phyloP scores from a whole-genome alignment of 495 filamentous ascomycete genomes.

The Aspergillus mulundensis region DNA sequence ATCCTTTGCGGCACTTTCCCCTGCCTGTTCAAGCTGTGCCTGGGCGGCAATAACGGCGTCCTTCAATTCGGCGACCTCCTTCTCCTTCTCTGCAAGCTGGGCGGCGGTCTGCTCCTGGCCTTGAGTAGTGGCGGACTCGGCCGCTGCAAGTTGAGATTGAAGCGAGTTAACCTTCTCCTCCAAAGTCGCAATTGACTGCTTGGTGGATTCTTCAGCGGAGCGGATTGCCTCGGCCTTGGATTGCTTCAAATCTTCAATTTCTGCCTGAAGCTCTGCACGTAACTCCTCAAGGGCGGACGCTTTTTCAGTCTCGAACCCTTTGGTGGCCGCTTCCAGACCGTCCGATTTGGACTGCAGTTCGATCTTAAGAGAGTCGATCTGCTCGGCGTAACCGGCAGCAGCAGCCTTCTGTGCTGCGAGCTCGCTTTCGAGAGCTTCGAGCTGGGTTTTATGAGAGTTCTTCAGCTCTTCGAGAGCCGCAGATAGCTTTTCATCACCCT shows the following conservation, averaged over 20 bases:
- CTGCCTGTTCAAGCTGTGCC: conserved; percentile 33
- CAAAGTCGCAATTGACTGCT: conserved; percentile 26
- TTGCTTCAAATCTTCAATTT: conserved; percentile 36
- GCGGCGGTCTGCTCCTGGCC: conserved; percentile 24
- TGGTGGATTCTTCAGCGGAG: conserved; percentile 40
- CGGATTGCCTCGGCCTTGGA: conserved; percentile 40
- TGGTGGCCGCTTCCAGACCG: conserved; percentile 25
- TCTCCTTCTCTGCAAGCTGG: conserved; percentile 35
- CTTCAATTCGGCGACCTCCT: conserved; percentile 36
- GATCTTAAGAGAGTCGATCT: conserved; percentile 36
- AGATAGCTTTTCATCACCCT: conserved; percentile 34
- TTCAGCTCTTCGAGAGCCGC: conserved; percentile 39
- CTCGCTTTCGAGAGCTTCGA: conserved; percentile 37
- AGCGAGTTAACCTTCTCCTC: conserved; percentile 37
- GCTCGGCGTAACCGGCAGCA: conserved; percentile 32
- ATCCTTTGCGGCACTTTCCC: conserved; percentile 27
- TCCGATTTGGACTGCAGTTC: conserved; percentile 37
- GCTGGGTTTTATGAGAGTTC: conserved; percentile 33
- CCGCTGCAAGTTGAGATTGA: conserved; percentile 35
- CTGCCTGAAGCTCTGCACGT: conserved; percentile 39
- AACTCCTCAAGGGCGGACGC: conserved; percentile 35
- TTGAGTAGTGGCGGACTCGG: conserved; percentile 30
- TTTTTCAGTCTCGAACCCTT: conserved; percentile 35
- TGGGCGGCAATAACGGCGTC: conserved; percentile 33
- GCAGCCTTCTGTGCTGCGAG: conserved; percentile 35